phyloP scores from a whole-genome alignment of 1,284 basidiomycete genomes.

The Phenoliferia sp. region DNA sequence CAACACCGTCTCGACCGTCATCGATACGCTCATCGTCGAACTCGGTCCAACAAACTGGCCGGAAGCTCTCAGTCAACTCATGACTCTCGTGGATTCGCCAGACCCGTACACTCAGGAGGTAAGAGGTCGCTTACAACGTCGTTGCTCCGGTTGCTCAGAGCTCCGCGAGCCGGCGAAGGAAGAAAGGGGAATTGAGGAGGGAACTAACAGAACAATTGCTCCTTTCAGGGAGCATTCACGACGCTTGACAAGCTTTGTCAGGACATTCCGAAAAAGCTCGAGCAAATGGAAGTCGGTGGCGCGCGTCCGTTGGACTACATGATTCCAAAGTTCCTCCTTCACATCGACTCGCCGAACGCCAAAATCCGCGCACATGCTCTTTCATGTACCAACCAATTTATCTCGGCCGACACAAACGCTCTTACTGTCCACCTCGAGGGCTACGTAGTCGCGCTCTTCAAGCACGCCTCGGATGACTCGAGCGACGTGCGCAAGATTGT shows the following conservation, averaged over 20 bases:
- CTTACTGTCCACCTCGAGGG: slow-evolving; percentile 67
- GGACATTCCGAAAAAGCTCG: slow-evolving; percentile 92
- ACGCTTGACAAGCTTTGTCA: slow-evolving; percentile 94
- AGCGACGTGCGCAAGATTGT: slow-evolving; percentile 91
- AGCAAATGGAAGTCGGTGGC: slow-evolving; percentile 77
- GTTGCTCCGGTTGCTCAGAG: no score
- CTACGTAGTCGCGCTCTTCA: slow-evolving; percentile 90
- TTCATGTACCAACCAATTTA: slow-evolving; percentile 89
- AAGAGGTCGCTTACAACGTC: slow-evolving; percentile 42
- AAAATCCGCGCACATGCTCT: slow-evolving; percentile 93
- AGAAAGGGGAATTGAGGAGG: neutral
- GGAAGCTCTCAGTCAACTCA: slow-evolving; percentile 77
- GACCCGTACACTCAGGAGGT: slow-evolving; percentile 79
- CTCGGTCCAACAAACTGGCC: slow-evolving; percentile 74
- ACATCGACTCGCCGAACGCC: slow-evolving; percentile 55
- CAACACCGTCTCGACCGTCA: slow-evolving; percentile 83
- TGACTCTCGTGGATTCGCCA: slow-evolving; percentile 67
- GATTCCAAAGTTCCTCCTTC: slow-evolving; percentile 89
- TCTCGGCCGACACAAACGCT: slow-evolving; percentile 58
- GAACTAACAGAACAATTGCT: neutral
- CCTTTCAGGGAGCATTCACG: slow-evolving; percentile 89
- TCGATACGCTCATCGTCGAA: slow-evolving; percentile 80
- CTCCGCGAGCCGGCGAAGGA: neutral
- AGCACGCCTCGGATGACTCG: slow-evolving; percentile 87
- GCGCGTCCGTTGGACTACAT: slow-evolving; percentile 73